These are phyloP conservation scores for Microcyclospora tardicrescens DNA, from an alignment of 2,329 filamentous ascomycete genomes.

Conservation along the genomic window DNA sequence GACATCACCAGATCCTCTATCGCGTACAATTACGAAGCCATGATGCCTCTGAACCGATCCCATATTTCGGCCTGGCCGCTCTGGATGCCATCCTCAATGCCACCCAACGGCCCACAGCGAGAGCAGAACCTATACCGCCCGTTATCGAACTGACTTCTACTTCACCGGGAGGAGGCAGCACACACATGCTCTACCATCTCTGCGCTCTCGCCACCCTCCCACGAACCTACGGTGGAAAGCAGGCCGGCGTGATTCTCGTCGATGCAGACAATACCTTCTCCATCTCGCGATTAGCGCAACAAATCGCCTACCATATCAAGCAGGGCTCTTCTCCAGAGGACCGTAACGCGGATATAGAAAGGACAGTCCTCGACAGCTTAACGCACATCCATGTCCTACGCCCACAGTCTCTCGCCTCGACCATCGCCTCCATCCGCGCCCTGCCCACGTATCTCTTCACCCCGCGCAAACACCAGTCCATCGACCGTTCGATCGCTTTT, in stretches of 20 bases:
- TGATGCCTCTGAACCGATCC: too few relatives aligned
- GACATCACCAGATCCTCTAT: constrained; percentile 27
- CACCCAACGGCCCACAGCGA: constrained; percentile 4
- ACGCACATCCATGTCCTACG: constrained; percentile 47
- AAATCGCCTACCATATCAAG: constrained; percentile 22
- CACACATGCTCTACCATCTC: constrained; percentile 46
- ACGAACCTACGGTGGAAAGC: constrained; percentile 30
- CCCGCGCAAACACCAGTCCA: constrained; percentile 31
- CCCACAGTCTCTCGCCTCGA: constrained; percentile 37
- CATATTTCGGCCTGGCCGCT: constrained; percentile 30
- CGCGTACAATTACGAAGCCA: constrained; percentile 21
- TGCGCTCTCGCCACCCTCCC: constrained; percentile 41
- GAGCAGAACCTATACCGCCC: constrained; percentile 16
- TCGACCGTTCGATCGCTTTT: constrained; percentile 33
- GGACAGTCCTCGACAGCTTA: constrained; percentile 29
- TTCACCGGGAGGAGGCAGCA: constrained; percentile 42
- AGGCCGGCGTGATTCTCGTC: constrained; percentile 40
- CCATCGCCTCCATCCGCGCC: constrained; percentile 36
- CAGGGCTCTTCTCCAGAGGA: constrained; percentile 1
- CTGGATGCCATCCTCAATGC: constrained; percentile 30
- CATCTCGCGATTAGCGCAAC: constrained; percentile 32
- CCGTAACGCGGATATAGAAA: constrained; percentile 1
- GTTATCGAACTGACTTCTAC: constrained; percentile 43
- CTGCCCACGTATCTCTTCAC: constrained; percentile 40
- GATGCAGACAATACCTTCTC: constrained; percentile 45